Percentiles rank a stretch among this genome's conserved stretches.
Conservation (phyloP, 805 yeast species). For the Grigorovia transvaalensis region DNA sequence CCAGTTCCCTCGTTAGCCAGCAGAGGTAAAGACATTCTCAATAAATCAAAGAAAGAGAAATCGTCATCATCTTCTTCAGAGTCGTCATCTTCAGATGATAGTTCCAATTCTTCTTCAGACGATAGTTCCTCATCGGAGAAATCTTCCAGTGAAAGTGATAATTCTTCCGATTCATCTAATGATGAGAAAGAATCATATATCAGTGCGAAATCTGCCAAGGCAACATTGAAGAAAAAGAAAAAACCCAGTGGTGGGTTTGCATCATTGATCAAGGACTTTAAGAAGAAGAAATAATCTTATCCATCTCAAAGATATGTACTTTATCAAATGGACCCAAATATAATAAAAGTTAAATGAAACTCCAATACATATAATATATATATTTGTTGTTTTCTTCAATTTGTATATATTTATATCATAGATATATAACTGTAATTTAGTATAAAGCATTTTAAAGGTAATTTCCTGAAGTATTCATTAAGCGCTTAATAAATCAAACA, state of each 20-base stretch:
- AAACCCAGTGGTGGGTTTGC: constrained; percentile 31
- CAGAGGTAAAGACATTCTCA: neutral
- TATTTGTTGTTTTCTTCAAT: neutral
- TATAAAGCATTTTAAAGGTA: neutral
- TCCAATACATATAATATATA: neutral
- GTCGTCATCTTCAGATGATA: constrained; percentile 7
- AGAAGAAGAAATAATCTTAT: constrained; percentile 13
- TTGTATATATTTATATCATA: neutral
- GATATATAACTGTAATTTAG: neutral
- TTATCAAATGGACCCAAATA: no score
- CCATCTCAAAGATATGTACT: neutral
- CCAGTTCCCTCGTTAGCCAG: neutral
- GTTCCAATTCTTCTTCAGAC: constrained; percentile 6
- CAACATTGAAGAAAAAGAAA: constrained; percentile 29
- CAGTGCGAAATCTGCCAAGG: constrained; percentile 36
- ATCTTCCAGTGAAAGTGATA: constrained; percentile 16
- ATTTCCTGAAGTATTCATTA: neutral
- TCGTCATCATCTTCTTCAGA: constrained; percentile 5
- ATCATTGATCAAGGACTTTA: constrained; percentile 39
- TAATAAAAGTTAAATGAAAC: neutral
- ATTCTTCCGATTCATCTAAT: constrained; percentile 13
- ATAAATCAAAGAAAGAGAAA: neutral
- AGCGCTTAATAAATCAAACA: no score
- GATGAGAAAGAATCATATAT: constrained; percentile 30
- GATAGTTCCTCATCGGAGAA: constrained; percentile 2